Percentiles rank a stretch among this genome's conserved stretches.
These are phyloP conservation scores for Rugiboletus extremiorientalis DNA, from an alignment of 1,284 basidiomycete species.

Conservation along the genomic window DNA sequence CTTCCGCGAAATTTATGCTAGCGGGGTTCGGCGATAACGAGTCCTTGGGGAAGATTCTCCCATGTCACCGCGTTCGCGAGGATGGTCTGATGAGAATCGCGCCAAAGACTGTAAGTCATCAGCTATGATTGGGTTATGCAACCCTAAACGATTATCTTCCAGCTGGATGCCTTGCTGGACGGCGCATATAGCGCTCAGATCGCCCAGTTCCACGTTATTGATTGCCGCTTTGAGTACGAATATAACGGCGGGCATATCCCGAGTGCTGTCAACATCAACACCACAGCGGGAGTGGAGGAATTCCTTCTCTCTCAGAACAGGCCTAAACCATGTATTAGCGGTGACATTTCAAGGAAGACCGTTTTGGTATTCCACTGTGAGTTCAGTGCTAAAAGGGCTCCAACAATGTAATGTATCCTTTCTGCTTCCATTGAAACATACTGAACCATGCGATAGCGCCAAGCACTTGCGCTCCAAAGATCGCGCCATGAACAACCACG, in stretches of 20 bases:
- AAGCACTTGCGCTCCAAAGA: constrained; percentile 92
- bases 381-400: constrained; percentile 93
- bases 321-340: constrained; percentile 81
- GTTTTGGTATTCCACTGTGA: constrained; percentile 98
- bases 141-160: constrained; percentile 2
- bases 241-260: constrained; percentile 92
- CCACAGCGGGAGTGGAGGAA: constrained; percentile 78
- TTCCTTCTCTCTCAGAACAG: constrained; percentile 68
- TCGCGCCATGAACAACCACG: constrained; percentile 81
- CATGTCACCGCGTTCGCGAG: constrained; percentile 91
- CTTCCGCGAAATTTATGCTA: constrained; percentile 53
- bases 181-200: constrained; percentile 70
- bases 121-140: not conserved
- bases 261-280: constrained; percentile 91
- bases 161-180: constrained; percentile 77
- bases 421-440: not conserved
- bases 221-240: constrained; percentile 98
- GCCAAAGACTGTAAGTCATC: constrained; percentile 65
- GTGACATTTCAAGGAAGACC: constrained; percentile 73
- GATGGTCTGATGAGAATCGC: constrained; percentile 95
- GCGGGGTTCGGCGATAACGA: constrained; percentile 91
- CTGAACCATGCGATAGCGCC: constrained; percentile 54
- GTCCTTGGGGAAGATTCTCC: constrained; percentile 88
- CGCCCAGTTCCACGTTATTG: constrained; percentile 78
- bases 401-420: constrained; percentile 75